Percentiles rank a stretch among this genome's conserved stretches.
These are phyloP conservation scores for Xerocomus spinulosus DNA, from an alignment of 768 basidiomycete species.

Conservation along the genomic window DNA sequence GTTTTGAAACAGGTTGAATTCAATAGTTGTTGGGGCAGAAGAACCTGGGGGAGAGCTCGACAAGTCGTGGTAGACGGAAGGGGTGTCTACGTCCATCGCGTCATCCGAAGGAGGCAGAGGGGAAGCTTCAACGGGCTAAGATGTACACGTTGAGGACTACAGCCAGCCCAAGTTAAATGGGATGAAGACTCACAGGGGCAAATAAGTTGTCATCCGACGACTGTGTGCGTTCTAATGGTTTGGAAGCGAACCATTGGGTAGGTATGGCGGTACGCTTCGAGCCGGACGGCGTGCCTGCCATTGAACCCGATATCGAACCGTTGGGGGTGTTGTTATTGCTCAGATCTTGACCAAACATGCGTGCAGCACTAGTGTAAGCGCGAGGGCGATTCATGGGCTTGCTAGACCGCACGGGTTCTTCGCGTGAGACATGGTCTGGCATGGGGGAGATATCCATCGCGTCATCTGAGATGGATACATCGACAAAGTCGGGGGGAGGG, in stretches of 20 bases:
- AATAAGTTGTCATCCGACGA: conserved; percentile 26
- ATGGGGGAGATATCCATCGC: conserved; percentile 85
- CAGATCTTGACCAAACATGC: conserved; percentile 71
- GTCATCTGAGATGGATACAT: conserved; percentile 47
- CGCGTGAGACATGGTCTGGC: conserved; percentile 32
- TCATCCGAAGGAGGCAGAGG: conserved; percentile 52
- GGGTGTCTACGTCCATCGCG: conserved; percentile 77
- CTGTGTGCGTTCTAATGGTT: conserved; percentile 17
- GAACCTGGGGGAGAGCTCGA: conserved; percentile 41
- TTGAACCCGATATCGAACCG: conserved; percentile 25
- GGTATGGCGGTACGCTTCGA: conserved; percentile 63
- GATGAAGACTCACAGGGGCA: conserved; percentile 23
- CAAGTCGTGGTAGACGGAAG: conserved; percentile 37
- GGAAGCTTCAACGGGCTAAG: conserved; percentile 33
- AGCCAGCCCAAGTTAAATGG: neutral
- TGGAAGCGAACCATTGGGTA: conserved; percentile 48
- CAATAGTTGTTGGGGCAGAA: conserved; percentile 47
- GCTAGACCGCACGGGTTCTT: conserved; percentile 25
- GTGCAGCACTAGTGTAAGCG: conserved; percentile 59
- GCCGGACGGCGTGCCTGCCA: conserved; percentile 34
- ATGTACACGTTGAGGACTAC: conserved; percentile 11
- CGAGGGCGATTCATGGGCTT: conserved; percentile 48
- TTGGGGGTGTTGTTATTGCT: conserved; percentile 49
- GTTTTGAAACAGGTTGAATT: conserved; percentile 63
- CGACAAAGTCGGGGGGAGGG: conserved; percentile 48